Conservation (phyloP, 2,329 filamentous ascomycete genomes). For the Blastomyces silverae region DNA sequence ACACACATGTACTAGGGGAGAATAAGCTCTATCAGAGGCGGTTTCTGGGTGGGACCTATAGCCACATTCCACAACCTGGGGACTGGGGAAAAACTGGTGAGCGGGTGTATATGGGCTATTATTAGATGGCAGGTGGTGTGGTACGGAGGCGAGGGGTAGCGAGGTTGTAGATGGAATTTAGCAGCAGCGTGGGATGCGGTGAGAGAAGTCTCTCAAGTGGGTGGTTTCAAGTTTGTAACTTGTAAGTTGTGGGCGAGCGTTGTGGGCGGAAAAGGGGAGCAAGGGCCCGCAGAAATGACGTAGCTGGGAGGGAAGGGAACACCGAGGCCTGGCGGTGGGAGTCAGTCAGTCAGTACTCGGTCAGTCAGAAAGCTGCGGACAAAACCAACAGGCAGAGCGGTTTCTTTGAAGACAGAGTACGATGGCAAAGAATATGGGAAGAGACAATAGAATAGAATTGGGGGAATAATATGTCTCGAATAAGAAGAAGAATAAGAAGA, state of each 20-base stretch:
- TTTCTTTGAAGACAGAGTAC: too few relatives aligned
- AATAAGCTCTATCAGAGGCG: not conserved
- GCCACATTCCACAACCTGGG: not conserved
- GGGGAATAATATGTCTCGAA: not conserved
- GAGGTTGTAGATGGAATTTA: too few relatives aligned
- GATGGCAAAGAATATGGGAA: too few relatives aligned
- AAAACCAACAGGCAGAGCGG: too few relatives aligned
- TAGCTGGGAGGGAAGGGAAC: not conserved
- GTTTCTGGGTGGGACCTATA: not conserved
- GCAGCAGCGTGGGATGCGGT: too few relatives aligned
- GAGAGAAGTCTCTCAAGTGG: too few relatives aligned
- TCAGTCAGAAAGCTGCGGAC: too few relatives aligned
- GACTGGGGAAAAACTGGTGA: not conserved
- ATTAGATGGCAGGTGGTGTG: too few relatives aligned
- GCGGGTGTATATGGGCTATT: not conserved
- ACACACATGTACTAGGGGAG: not conserved
- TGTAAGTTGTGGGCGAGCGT: not conserved
- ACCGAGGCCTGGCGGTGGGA: not conserved
- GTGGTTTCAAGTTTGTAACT: too few relatives aligned
- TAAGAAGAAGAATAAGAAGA: not conserved
- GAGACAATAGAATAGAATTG: not conserved
- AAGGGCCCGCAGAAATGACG: conserved; percentile 4
- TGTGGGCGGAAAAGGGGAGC: too few relatives aligned
- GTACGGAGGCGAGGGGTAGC: not conserved
- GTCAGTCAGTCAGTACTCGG: not conserved